Percentiles rank a stretch among this genome's conserved stretches.
Conservation (phyloP, 2,329 filamentous ascomycete species). For the Colletotrichum salicis region DNA sequence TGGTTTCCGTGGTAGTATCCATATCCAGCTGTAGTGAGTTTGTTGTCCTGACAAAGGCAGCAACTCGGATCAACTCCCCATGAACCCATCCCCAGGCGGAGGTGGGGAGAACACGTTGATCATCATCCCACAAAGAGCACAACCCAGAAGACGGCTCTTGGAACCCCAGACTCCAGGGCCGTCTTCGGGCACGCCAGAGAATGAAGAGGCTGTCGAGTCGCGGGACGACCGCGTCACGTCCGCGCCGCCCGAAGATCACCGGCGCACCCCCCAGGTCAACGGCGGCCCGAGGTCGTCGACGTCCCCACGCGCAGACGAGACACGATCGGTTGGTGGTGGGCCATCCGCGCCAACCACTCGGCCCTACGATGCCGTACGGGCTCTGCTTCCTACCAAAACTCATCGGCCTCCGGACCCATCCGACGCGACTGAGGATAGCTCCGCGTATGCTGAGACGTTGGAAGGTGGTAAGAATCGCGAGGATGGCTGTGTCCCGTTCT, state of each 20-base stretch:
- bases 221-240: constrained; percentile 1
- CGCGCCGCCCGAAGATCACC: constrained; percentile 11
- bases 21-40: background rate
- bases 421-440: constrained; percentile 27
- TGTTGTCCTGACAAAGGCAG: constrained; percentile 5
- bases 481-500: constrained; percentile 21
- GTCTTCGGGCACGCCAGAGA: background rate
- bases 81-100: background rate
- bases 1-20: background rate
- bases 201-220: background rate
- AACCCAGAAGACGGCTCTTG: constrained; percentile 8
- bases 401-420: constrained; percentile 15
- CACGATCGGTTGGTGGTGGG: background rate
- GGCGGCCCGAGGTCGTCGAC: background rate
- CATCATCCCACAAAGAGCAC: constrained; percentile 12
- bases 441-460: constrained; percentile 26
- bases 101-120: constrained; percentile 16
- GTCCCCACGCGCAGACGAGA: background rate
- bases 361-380: constrained; percentile 24
- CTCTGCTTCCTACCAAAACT: constrained; percentile 3
- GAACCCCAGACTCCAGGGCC: constrained; percentile 1
- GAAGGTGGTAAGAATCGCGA: constrained; percentile 18
- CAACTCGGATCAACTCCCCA: constrained; percentile 25
- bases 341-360: background rate
- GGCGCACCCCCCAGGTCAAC: background rate